Base-by-base conservation (phyloP, 2,329 filamentous ascomycete genomes). In the Scolecobasidium constrictum region DNA sequence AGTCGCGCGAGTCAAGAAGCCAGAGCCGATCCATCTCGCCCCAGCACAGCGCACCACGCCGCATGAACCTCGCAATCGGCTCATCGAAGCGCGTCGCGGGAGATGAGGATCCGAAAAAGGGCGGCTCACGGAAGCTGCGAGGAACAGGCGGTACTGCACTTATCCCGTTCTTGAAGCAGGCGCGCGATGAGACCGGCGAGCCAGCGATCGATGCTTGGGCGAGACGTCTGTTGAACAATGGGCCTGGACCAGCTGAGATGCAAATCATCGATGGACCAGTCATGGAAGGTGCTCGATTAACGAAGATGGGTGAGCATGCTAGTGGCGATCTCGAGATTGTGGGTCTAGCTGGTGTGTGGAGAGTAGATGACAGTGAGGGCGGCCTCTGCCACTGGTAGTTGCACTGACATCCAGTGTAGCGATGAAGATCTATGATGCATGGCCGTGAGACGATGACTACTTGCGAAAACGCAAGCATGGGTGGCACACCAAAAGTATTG, bases 161-260 rank as follows among this genome's bases (percentile, higher is more conserved):
- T 44, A 95, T 98, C 44, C 86, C 90, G 0, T 98, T 98, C 63
- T 68, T 98, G 47, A 95, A 96, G 64, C 92, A 98, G 64, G 92
- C 92, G 4, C 75, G 92, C 20, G 88, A 98, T 55, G 92, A 98
- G 69, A 98, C 92, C 1, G 85, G 86, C 13, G 90, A 96, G 61
- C 86, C 87, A 2, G 86, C 88, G 1, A 81, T 96, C 38, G 76
- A 80, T 52, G 67, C 68, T 1, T 81, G 77, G 77, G 76, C 75
- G 12, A 64, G 69, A 40, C 63, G 75, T 18, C 52, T 81, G 34
- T 63, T 81, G 17, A 75, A 67, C 48, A 74, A 73, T 44, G 70
- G 68, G 0, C 65, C 69, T 2, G 64, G 48, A 33, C 53, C 61
- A 23, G 26, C 51, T 21, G 45, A 37, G 34, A 18, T 23, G 15